Conservation (phyloP, 2,329 filamentous ascomycete species). For the Chrysosporium queenslandicum region DNA sequence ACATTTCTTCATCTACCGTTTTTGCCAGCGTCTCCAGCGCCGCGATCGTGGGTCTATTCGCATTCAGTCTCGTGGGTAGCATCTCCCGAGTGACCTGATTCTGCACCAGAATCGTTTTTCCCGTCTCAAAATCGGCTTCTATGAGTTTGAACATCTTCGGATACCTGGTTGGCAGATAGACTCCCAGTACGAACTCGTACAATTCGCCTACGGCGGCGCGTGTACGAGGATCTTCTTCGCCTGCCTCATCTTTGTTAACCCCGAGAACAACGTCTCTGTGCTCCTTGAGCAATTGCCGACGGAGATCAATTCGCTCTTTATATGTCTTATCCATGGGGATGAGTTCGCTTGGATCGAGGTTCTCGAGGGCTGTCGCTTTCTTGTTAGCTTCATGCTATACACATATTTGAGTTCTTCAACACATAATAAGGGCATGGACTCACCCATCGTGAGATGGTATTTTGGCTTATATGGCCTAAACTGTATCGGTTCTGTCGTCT, state of each 20-base stretch:
- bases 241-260: slow-evolving; percentile 23
- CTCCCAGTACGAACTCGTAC: slow-evolving; percentile 45
- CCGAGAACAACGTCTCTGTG: slow-evolving; percentile 35
- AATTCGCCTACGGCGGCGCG: slow-evolving; percentile 45
- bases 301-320: slow-evolving; percentile 41
- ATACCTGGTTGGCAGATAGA: slow-evolving; percentile 49
- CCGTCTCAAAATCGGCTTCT: slow-evolving; percentile 21
- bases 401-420: too few relatives aligned
- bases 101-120: slow-evolving; percentile 26
- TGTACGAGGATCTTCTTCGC: slow-evolving; percentile 31
- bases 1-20: slow-evolving; percentile 51
- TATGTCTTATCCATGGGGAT: slow-evolving; percentile 53
- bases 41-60: slow-evolving; percentile 26
- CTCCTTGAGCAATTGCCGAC: slow-evolving; percentile 39
- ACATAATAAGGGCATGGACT: too few relatives aligned
- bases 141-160: slow-evolving; percentile 44
- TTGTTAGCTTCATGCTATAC: not conserved
- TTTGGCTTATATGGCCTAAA: slow-evolving; percentile 51
- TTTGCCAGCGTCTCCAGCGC: slow-evolving; percentile 42
- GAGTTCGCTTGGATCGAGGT: slow-evolving; percentile 44
- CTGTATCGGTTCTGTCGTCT: slow-evolving; percentile 43
- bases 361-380: slow-evolving; percentile 41
- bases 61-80: slow-evolving; percentile 30
- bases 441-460: slow-evolving; percentile 56
- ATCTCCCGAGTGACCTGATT: slow-evolving; percentile 40